Evolutionary conservation across 306 rosid genomes (phyloP), one percentile per base, ranked within the genome.

Genomic region (Citrullus colocynthis): DNA sequence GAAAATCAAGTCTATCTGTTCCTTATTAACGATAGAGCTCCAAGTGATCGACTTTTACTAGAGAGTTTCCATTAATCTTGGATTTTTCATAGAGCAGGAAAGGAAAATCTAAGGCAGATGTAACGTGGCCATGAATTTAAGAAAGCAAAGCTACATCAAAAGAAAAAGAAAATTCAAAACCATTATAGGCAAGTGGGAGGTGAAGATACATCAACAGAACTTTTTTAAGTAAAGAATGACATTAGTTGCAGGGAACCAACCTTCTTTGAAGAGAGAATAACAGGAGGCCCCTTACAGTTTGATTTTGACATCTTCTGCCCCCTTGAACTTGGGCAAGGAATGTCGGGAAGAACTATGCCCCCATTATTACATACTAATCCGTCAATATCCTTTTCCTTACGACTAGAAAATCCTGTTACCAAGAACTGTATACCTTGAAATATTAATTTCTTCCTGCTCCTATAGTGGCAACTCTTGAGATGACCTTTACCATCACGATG

Each of bases 391-490:
- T 81, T 86, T 87, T 81, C 88, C 77, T 83, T 92, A 78, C 83
- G 88, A 78, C 87, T 82, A 61, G 95, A 84, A 82, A 89, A 83
- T 78, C 98, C 98, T 7, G 98, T 89, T 62, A 94, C 85, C 73
- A 94, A 87, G 87, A 94, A 94, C 32, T 86, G 91, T 80, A 84
- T 79, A 52, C 93, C 96, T 64, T 82, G 92, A 83, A 94, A 89
- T 70, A 90, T 83, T 63, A 85, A 84, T 76, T 80, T 83, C 63
- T 82, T 90, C 81, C 78, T 74, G 30, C 12, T 78, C 67, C 44
- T 78, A 78, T 39, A 45, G 80, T 80, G 81, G 75, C 56, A 69
- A 78, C 83, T 87, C 54, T 76, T 80, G 74, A 79, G 62, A 69
- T 85, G 69, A 39, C 82, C 78, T 78, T 80, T 86, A 66, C 17